Evolutionary conservation across 129 eudicot genomes (phyloP).

Genomic region (Calendula officinalis): DNA sequence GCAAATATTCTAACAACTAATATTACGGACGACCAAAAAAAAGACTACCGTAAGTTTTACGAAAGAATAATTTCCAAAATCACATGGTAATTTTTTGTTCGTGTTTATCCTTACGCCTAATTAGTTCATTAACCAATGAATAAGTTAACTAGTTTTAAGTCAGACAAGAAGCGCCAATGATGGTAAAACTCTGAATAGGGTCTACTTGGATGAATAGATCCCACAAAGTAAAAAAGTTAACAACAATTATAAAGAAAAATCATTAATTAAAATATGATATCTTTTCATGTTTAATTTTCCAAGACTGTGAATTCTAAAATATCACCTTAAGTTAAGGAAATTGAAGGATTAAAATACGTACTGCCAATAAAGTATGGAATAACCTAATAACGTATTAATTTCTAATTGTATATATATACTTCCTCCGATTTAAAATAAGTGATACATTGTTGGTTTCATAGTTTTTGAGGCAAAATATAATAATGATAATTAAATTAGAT

Average conservation of each 20-base stretch:
- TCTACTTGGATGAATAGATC: conserved; percentile 6
- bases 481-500: too few species aligned
- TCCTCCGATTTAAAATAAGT: too few species aligned
- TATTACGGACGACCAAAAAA: background rate
- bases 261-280: too few species aligned
- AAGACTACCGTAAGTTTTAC: background rate
- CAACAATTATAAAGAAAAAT: background rate
- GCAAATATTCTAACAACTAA: background rate
- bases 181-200: conserved; percentile 25
- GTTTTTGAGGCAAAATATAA: too few species aligned
- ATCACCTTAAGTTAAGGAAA: background rate
- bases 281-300: background rate
- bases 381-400: too few species aligned
- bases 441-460: too few species aligned
- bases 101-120: background rate
- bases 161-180: conserved; percentile 22
- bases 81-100: background rate
- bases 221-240: background rate
- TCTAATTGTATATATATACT: too few species aligned
- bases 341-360: too few species aligned
- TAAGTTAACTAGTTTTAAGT: conserved; percentile 2
- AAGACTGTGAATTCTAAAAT: background rate
- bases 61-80: background rate
- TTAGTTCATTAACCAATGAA: background rate
- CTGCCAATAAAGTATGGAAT: too few species aligned